Evolutionary conservation across 805 yeast genomes (phyloP).

Genomic region (Nadsonia fulvescens): DNA sequence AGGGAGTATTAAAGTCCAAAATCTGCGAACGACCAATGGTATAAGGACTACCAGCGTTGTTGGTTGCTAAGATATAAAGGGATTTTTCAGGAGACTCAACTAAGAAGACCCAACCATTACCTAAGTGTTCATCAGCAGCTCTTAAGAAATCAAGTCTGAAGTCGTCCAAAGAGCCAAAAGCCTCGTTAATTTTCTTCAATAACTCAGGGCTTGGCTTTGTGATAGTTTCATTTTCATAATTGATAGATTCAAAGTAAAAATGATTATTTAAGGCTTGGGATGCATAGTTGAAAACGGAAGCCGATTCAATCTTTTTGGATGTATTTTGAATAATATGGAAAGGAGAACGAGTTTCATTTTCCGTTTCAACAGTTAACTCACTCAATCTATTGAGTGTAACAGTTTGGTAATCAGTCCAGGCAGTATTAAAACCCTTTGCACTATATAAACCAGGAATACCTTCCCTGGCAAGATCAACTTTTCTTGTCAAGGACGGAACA

Average conservation of each 20-base stretch:
- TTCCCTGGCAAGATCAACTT: constrained; percentile 20
- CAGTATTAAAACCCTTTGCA: constrained; percentile 43
- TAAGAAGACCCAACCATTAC: constrained; percentile 86
- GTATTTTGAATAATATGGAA: constrained; percentile 46
- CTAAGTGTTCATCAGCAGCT: constrained; percentile 56
- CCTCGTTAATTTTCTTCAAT: constrained; percentile 28
- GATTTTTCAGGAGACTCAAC: constrained; percentile 36
- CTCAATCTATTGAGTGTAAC: constrained; percentile 32
- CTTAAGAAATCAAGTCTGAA: constrained; percentile 52
- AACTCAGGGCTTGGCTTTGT: constrained; percentile 17
- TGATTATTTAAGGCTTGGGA: constrained; percentile 89
- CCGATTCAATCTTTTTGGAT: constrained; percentile 45
- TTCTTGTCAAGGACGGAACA: constrained; percentile 37
- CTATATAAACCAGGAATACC: constrained; percentile 56
- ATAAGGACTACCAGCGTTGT: constrained; percentile 76
- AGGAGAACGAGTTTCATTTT: constrained; percentile 58
- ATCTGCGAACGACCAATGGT: constrained; percentile 41
- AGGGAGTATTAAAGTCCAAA: constrained; percentile 59
- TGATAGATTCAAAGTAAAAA: constrained; percentile 54
- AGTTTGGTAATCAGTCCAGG: constrained; percentile 72
- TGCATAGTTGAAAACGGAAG: constrained; percentile 68
- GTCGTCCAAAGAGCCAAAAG: constrained; percentile 65
- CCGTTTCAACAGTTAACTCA: constrained; percentile 59
- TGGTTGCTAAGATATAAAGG: constrained; percentile 62
- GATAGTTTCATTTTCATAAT: constrained; percentile 10